Conservation (phyloP, 108 stramenopile genomes). For the Nannochloropsis gaditana region DNA sequence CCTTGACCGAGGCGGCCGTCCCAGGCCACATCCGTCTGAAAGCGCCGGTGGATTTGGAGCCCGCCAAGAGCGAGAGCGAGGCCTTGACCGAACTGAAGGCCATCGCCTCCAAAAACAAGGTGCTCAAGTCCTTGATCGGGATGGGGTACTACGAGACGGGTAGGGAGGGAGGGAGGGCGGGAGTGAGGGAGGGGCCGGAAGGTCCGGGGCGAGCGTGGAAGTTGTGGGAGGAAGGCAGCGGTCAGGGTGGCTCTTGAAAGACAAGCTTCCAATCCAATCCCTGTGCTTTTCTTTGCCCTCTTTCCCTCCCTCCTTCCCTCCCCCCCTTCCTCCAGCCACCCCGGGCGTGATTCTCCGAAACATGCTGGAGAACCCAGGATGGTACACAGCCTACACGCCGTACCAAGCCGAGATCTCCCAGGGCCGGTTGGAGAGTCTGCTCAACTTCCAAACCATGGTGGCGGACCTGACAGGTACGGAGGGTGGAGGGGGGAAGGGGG, state of each 20-base stretch:
- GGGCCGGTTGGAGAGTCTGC: conserved; percentile 94
- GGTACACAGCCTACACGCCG: conserved; percentile 98
- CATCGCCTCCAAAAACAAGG: conserved; percentile 68
- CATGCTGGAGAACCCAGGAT: conserved; percentile 98
- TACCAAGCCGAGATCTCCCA: conserved; percentile 99
- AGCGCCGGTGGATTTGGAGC: conserved; percentile 61
- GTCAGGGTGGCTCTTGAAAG: no score
- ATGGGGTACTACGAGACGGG: conserved; percentile 93
- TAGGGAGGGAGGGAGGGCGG: conserved; percentile 6
- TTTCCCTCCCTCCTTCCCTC: not conserved
- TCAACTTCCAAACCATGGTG: conserved; percentile 98
- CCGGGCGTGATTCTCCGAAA: conserved; percentile 92
- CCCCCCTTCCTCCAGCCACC: conserved; percentile 47
- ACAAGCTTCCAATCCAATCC: no score
- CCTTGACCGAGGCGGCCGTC: not conserved
- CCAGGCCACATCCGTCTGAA: not conserved
- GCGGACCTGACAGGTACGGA: conserved; percentile 84
- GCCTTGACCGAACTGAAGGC: conserved; percentile 65
- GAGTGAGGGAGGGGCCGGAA: not conserved
- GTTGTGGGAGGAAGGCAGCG: no score
- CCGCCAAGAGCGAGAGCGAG: conserved; percentile 79
- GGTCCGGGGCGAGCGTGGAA: no score
- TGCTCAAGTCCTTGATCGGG: conserved; percentile 95
- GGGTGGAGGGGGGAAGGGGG: not conserved
- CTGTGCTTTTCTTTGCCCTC: not conserved